Evolutionary conservation across 176 grass and related monocot genomes (phyloP), one percentile per base, ranked within the genome.

Genomic region (Ampelocalamus luodianensis): DNA sequence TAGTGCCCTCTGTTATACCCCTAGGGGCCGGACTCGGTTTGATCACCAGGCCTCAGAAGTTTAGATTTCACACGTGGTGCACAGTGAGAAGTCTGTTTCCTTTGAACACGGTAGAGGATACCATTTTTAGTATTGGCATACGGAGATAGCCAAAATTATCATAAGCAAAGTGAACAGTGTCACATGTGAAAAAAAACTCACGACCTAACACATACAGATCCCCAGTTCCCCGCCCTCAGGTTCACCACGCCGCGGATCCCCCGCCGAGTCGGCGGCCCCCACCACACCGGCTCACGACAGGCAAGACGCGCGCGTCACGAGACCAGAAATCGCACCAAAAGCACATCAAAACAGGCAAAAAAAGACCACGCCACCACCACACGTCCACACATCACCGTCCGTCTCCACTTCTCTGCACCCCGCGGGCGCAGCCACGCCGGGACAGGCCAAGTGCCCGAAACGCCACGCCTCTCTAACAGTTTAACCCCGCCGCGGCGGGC

Each of bases 271-370:
- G 16, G 16, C 51, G 51, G 17, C 5, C 17, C 51, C 84, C 42
- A 53, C 70, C 42, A 15, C 58, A 13, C n/a, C 55, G 11, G 43
- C 80, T 18, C 44, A 51, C 34, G 65, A 64, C 45, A 50, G 29
- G 15, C 68, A 22, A 24, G 58, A 29, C 49, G 68, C n/a, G 75
- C 69, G 61, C 82, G 66, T 77, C 79, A 90, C 55, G 83, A 44
- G 83, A 63, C 34, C 26, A 26, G 36, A 79, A 15, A 60, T 14
- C 63, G 77, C 79, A 46, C 65, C 65, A 22, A 66, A 48, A 65
- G 26, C 68, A 40, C 80, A 9, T 55, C 36, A 38, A 24, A 58
- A 49, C 46, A 15, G 44, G 44, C 44, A 13, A 46, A 11, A 13
- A 3, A 69, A 53, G 55, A 8, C 58, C 75, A 54, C 50, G 12